Conservation (phyloP, 371 early-diverging fungal species). For the Phascolomyces articulosus region DNA sequence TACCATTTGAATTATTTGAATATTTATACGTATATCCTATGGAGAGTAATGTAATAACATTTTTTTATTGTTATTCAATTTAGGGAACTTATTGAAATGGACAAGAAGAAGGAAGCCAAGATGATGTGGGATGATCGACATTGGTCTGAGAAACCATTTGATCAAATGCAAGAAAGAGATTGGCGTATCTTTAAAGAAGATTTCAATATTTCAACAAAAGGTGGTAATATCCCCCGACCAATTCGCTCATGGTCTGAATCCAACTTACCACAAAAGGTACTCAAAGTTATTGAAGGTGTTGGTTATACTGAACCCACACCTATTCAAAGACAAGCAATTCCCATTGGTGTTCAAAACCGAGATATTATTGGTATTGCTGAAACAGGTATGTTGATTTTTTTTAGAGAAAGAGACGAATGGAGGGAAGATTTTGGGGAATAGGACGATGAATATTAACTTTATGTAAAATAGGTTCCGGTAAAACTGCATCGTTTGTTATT, state of each 20-base stretch:
- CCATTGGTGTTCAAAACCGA: slow-evolving; percentile 89
- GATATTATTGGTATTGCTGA: slow-evolving; percentile 98
- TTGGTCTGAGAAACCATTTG: slow-evolving; percentile 92
- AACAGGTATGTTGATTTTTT: too few relatives aligned
- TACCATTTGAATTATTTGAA: too few relatives aligned
- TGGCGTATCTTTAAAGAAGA: slow-evolving; percentile 99
- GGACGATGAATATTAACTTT: too few relatives aligned
- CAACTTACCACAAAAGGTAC: slow-evolving; percentile 64
- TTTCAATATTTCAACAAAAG: slow-evolving; percentile 93
- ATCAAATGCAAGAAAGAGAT: slow-evolving; percentile 94
- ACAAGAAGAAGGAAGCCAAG: slow-evolving; percentile 69
- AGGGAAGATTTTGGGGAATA: too few relatives aligned
- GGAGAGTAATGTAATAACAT: too few relatives aligned
- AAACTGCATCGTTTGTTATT: slow-evolving; percentile 97
- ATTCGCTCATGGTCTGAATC: slow-evolving; percentile 92
- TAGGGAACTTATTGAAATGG: slow-evolving; percentile 67
- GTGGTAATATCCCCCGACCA: slow-evolving; percentile 92
- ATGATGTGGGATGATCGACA: slow-evolving; percentile 86
- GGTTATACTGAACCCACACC: slow-evolving; percentile 97
- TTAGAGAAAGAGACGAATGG: too few relatives aligned
- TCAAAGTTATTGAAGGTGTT: slow-evolving; percentile 71
- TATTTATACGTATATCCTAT: too few relatives aligned
- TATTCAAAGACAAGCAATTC: slow-evolving; percentile 98
- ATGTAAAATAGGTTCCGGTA: slow-evolving; percentile 75
- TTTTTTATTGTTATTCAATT: not conserved